These are phyloP conservation scores for Achaetomiella virescens DNA, from an alignment of 495 filamentous ascomycete species.

Conservation along the genomic window DNA sequence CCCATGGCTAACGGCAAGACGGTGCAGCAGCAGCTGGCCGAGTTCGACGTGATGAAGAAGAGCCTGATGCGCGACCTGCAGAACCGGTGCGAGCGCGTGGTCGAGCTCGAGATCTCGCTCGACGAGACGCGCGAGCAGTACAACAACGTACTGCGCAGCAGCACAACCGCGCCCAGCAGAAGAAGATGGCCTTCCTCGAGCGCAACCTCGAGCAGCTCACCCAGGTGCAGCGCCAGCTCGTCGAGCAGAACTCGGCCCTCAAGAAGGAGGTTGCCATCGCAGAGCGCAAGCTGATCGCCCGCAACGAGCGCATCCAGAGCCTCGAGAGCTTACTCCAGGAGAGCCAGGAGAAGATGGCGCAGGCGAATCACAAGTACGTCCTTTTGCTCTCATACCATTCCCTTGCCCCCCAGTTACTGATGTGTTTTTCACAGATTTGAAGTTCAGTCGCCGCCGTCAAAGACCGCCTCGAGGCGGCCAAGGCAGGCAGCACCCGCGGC, in stretches of 20 bases:
- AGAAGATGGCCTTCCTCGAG: constrained; percentile 99
- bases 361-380: constrained; percentile 86
- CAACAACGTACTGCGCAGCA: constrained; percentile 91
- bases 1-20: constrained; percentile 74
- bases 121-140: constrained; percentile 98
- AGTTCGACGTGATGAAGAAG: constrained; percentile 99
- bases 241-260: constrained; percentile 90
- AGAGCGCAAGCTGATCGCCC: constrained; percentile 89
- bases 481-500: constrained; percentile 77
- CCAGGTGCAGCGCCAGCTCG: constrained; percentile 91
- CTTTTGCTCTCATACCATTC: neutral
- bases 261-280: constrained; percentile 99
- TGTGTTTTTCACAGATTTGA: constrained; percentile 64
- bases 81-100: constrained; percentile 95
- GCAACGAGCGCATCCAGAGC: constrained; percentile 93
- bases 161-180: constrained; percentile 95
- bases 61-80: constrained; percentile 96
- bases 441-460: constrained; percentile 93
- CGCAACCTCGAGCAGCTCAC: constrained; percentile 97
- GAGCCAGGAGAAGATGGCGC: constrained; percentile 92
- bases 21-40: constrained; percentile 93
- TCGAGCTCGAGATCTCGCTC: constrained; percentile 93
- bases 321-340: constrained; percentile 89
- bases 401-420: constrained; percentile 3
- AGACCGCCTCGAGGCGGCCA: constrained; percentile 93